Evolutionary conservation across 495 filamentous ascomycete genomes (phyloP).

Genomic region (Aspergillus campestris): DNA sequence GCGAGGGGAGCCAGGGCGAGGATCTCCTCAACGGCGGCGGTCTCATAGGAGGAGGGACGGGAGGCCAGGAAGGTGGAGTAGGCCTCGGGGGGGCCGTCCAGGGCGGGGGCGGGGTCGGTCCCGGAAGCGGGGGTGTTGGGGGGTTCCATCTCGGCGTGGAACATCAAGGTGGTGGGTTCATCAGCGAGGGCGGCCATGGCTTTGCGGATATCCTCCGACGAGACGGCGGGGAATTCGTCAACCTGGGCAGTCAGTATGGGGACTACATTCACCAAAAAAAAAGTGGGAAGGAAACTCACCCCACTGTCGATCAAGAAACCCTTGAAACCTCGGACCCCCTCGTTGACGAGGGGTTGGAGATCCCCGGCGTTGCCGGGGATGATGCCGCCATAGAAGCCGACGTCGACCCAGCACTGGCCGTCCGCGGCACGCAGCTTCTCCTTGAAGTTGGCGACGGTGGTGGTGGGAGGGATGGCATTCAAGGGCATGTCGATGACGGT

Average conservation of each 20-base stretch:
- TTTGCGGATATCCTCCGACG: constrained; percentile 63
- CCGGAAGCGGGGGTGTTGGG: constrained; percentile 75
- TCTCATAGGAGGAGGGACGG: constrained; percentile 83
- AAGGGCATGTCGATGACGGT: constrained; percentile 97
- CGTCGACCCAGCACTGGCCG: constrained; percentile 96
- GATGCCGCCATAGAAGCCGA: constrained; percentile 95
- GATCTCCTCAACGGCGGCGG: constrained; percentile 81
- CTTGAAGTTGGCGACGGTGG: constrained; percentile 71
- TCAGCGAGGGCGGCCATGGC: constrained; percentile 74
- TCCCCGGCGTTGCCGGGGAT: constrained; percentile 83
- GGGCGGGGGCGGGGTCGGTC: constrained; percentile 59
- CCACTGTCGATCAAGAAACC: constrained; percentile 96
- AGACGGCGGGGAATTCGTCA: constrained; percentile 90
- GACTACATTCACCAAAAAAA: too few relatives aligned
- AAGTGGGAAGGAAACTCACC: too few relatives aligned
- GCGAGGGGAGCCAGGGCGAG: constrained; percentile 72
- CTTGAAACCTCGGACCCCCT: constrained; percentile 92
- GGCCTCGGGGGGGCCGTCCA: constrained; percentile 63
- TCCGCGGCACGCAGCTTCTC: constrained; percentile 79
- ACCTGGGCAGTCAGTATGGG: constrained; percentile 46
- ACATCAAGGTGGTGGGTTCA: constrained; percentile 84
- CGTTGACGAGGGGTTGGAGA: constrained; percentile 69
- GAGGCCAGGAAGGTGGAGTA: constrained; percentile 93
- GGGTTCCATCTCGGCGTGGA: constrained; percentile 97
- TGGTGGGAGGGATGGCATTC: constrained; percentile 95